Conservation (phyloP, 2,329 filamentous ascomycete genomes). For the Colletotrichum horii region DNA sequence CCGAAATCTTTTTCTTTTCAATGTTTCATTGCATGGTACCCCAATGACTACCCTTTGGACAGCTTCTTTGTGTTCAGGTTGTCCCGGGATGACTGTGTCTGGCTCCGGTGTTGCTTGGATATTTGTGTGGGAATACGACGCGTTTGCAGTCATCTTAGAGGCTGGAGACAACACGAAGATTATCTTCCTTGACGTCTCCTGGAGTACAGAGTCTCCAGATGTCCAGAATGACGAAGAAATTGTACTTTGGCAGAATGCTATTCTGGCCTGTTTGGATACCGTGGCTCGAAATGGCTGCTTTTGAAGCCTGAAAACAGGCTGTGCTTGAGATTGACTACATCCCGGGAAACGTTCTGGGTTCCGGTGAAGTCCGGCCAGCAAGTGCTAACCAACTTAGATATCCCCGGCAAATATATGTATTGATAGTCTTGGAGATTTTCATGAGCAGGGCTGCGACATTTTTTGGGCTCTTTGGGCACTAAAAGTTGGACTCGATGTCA, state of each 20-base stretch:
- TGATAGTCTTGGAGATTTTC: accelerated
- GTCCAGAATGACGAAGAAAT: background rate
- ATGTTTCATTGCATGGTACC: accelerated
- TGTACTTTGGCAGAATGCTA: no score
- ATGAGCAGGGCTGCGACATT: background rate
- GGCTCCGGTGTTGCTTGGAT: accelerated
- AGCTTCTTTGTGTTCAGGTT: accelerated
- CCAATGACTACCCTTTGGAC: accelerated
- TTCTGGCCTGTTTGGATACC: background rate
- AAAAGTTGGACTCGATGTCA: accelerated
- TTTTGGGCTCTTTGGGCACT: accelerated
- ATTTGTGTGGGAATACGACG: accelerated
- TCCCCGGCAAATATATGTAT: background rate
- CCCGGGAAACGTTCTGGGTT: background rate
- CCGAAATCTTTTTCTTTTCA: accelerated
- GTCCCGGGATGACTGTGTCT: accelerated
- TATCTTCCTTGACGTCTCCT: background rate
- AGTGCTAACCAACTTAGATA: accelerated
- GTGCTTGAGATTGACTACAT: background rate
- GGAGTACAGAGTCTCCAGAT: background rate
- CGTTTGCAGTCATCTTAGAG: background rate
- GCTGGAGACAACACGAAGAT: background rate
- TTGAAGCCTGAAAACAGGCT: background rate
- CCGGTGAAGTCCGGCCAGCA: background rate
- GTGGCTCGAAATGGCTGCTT: accelerated